Conservation (phyloP, 2,329 filamentous ascomycete genomes). For the Phyllosticta ampelicida region DNA sequence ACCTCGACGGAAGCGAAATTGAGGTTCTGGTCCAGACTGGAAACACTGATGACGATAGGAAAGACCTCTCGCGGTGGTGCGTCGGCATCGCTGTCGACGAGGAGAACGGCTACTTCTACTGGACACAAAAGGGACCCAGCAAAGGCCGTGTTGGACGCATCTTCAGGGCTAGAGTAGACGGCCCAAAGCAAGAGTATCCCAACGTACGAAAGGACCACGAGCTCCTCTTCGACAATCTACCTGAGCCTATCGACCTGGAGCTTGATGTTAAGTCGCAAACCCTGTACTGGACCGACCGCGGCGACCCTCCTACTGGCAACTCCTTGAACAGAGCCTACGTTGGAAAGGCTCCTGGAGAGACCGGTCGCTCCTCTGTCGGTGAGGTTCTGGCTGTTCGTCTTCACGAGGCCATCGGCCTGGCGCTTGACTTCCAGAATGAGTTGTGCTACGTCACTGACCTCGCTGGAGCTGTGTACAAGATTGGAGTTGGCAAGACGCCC, state of each 20-base stretch:
- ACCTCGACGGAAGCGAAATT: conserved; percentile 25
- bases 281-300: conserved; percentile 52
- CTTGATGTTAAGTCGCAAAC: conserved; percentile 35
- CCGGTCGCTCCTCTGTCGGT: background rate
- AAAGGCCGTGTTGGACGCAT: conserved; percentile 44
- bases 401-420: conserved; percentile 18
- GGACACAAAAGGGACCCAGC: conserved; percentile 48
- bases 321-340: conserved; percentile 35
- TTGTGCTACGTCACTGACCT: conserved; percentile 16
- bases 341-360: background rate
- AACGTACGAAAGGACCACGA: conserved; percentile 32
- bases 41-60: conserved; percentile 16
- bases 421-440: conserved; percentile 12
- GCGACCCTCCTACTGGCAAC: conserved; percentile 46
- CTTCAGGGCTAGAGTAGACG: conserved; percentile 38
- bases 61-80: conserved; percentile 37
- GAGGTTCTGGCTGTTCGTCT: conserved; percentile 15
- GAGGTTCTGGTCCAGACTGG: conserved; percentile 32
- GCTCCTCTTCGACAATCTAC: conserved; percentile 34
- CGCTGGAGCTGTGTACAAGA: conserved; percentile 12
- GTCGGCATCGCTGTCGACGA: conserved; percentile 44
- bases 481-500: conserved; percentile 1
- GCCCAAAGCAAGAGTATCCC: conserved; percentile 25
- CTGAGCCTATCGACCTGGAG: conserved; percentile 45
- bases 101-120: conserved; percentile 40